A percentile compares a stretch with the other conserved stretches of the same genome.
phyloP scores from a whole-genome alignment of 2,329 filamentous ascomycete genomes.

The Colletotrichum sojae region DNA sequence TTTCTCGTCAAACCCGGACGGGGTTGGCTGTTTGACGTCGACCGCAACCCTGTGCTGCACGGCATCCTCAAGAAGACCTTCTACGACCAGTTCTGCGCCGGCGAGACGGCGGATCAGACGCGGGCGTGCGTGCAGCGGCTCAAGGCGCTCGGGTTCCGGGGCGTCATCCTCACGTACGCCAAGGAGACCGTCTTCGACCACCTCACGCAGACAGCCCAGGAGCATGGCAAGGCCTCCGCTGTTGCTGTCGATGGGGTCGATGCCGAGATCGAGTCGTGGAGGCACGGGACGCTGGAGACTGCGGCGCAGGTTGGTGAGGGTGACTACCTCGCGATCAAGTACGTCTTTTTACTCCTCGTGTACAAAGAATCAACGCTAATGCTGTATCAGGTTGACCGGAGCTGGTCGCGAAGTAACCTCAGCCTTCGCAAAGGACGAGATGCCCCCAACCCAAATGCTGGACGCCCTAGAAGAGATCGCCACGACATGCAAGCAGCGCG shows the following conservation, averaged over 20 bases:
- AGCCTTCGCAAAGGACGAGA: slow-evolving; percentile 52
- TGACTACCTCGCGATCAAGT: slow-evolving; percentile 57
- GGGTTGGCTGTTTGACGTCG: slow-evolving; percentile 55
- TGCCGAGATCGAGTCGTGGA: slow-evolving; percentile 55
- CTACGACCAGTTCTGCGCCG: slow-evolving; percentile 70
- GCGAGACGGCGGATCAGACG: slow-evolving; percentile 63
- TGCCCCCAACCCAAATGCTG: slow-evolving; percentile 57
- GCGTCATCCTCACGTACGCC: slow-evolving; percentile 71
- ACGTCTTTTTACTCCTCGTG: slow-evolving; percentile 23
- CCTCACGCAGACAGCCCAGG: slow-evolving; percentile 44
- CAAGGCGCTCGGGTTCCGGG: slow-evolving; percentile 65
- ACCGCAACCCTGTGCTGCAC: slow-evolving; percentile 64
- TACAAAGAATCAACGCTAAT: neutral
- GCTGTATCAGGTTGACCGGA: slow-evolving; percentile 54
- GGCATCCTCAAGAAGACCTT: slow-evolving; percentile 65
- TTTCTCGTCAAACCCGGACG: slow-evolving; percentile 55
- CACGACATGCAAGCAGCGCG: slow-evolving; percentile 53
- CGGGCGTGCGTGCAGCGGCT: slow-evolving; percentile 58
- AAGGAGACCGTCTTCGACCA: slow-evolving; percentile 58
- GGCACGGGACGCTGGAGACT: slow-evolving; percentile 50
- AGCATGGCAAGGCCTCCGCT: slow-evolving; percentile 24
- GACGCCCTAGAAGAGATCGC: slow-evolving; percentile 58
- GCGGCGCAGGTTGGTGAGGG: slow-evolving; percentile 50
- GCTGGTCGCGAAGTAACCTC: slow-evolving; percentile 56
- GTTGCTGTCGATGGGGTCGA: slow-evolving; percentile 32